Evolutionary conservation across 1,139 yeast genomes (phyloP).

Genomic region (Kodamaea fungicola): DNA sequence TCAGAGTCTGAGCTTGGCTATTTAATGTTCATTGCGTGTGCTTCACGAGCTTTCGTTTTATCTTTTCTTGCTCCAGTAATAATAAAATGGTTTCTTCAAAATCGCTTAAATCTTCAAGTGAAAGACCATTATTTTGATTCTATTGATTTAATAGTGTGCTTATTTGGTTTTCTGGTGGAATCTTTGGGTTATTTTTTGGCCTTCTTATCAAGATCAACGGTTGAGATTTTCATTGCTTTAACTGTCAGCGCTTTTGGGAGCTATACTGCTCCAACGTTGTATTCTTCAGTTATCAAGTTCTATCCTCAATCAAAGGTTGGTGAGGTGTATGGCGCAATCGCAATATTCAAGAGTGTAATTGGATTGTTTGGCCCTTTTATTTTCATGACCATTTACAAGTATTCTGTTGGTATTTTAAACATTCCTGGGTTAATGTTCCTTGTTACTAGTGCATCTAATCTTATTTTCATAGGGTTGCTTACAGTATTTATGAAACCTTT

Average conservation of each 20-base stretch:
- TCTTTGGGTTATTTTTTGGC: slow-evolving; percentile 35
- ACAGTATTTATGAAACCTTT: too few species aligned
- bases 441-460: too few species aligned
- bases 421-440: slow-evolving; percentile 9
- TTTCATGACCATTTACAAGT: slow-evolving; percentile 35
- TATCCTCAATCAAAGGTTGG: slow-evolving; percentile 46
- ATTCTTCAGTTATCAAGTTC: slow-evolving; percentile 49
- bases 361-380: slow-evolving; percentile 36
- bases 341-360: slow-evolving; percentile 39
- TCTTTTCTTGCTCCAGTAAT: slow-evolving; percentile 32
- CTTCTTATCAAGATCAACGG: slow-evolving; percentile 5
- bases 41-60: slow-evolving; percentile 35
- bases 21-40: slow-evolving; percentile 52
- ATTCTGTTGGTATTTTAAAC: slow-evolving; percentile 5
- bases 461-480: too few species aligned
- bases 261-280: slow-evolving; percentile 40
- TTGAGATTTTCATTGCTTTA: slow-evolving; percentile 5
- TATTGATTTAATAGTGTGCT: slow-evolving; percentile 45
- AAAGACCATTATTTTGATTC: slow-evolving; percentile 48
- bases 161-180: slow-evolving; percentile 33
- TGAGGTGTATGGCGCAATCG: slow-evolving; percentile 51
- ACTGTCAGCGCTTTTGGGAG: slow-evolving; percentile 47
- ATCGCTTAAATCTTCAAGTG: slow-evolving; percentile 26
- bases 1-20: slow-evolving; percentile 55
- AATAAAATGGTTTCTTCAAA: slow-evolving; percentile 24